Percentiles rank a stretch among this genome's conserved stretches.
Conservation (phyloP, 495 filamentous ascomycete species). For the Neurospora sp. region DNA sequence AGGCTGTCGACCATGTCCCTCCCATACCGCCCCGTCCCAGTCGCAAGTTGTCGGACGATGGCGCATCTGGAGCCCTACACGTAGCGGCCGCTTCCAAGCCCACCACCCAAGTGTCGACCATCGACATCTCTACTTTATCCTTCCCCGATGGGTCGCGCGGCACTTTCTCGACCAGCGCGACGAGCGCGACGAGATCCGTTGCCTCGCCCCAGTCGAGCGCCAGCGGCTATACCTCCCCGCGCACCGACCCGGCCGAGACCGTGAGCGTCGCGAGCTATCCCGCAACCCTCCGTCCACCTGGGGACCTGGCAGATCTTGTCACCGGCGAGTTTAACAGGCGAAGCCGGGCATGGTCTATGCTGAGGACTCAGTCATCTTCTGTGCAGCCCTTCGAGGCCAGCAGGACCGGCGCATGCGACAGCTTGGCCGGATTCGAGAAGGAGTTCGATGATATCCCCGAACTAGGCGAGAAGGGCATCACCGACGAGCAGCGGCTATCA, state of each 20-base stretch:
- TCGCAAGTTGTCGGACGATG: conserved; percentile 16
- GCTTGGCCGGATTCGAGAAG: conserved; percentile 52
- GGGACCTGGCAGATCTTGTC: conserved; percentile 74
- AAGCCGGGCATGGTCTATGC: conserved; percentile 49
- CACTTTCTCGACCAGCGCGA: conserved; percentile 44
- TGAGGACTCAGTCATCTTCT: conserved; percentile 46
- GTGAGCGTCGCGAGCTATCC: conserved; percentile 76
- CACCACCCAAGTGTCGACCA: conserved; percentile 72
- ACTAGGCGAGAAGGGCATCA: conserved; percentile 47
- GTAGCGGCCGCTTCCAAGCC: conserved; percentile 48
- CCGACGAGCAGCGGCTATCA: conserved; percentile 51
- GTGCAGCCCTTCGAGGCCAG: conserved; percentile 47
- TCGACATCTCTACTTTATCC: conserved; percentile 65
- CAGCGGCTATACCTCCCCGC: conserved; percentile 23
- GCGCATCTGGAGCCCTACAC: conserved; percentile 12
- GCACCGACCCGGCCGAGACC: conserved; percentile 57
- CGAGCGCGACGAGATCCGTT: conserved; percentile 27
- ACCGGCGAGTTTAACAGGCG: conserved; percentile 52
- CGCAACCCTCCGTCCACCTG: conserved; percentile 60
- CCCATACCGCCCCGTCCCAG: conserved; percentile 60
- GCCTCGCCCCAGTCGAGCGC: conserved; percentile 15
- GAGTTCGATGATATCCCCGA: conserved; percentile 76
- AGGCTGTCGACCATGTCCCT: conserved; percentile 10
- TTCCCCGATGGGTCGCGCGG: conserved; percentile 56
- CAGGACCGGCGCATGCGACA: conserved; percentile 36